Conservation (phyloP, 306 rosid genomes). For the Prunus fruticosa region DNA sequence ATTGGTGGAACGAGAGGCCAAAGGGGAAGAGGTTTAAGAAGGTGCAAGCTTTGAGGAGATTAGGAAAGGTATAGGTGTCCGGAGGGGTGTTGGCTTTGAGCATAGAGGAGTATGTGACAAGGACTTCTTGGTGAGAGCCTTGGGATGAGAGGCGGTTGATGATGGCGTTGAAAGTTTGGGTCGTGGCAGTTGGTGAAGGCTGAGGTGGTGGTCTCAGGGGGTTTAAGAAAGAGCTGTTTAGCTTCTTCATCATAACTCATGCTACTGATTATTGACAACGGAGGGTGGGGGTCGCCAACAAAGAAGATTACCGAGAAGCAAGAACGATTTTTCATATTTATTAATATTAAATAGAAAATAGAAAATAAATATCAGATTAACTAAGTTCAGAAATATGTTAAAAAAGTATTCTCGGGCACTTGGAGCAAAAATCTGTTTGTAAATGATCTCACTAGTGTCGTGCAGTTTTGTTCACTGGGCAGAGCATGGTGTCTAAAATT, state of each 20-base stretch:
- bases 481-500: too few species aligned
- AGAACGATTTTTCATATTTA: too few species aligned
- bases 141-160: constrained; percentile 62
- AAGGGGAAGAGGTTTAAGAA: constrained; percentile 37
- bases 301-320: neutral
- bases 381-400: too few species aligned
- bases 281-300: neutral
- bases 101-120: constrained; percentile 51
- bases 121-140: constrained; percentile 52
- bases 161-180: constrained; percentile 46
- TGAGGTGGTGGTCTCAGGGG: constrained; percentile 21
- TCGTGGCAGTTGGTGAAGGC: constrained; percentile 22
- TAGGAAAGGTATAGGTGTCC: constrained; percentile 67
- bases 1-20: constrained; percentile 56
- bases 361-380: too few species aligned
- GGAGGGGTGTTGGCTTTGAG: constrained; percentile 45
- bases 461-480: too few species aligned
- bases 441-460: too few species aligned
- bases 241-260: constrained; percentile 41
- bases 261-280: neutral
- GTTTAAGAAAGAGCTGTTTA: constrained; percentile 28
- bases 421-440: too few species aligned
- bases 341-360: too few species aligned
- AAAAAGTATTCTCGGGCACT: too few species aligned
- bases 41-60: constrained; percentile 70